Percentiles rank a stretch among this genome's conserved stretches.
Evolutionary conservation across 129 eudicot species (phyloP).

Genomic region (Apium graveolens): DNA sequence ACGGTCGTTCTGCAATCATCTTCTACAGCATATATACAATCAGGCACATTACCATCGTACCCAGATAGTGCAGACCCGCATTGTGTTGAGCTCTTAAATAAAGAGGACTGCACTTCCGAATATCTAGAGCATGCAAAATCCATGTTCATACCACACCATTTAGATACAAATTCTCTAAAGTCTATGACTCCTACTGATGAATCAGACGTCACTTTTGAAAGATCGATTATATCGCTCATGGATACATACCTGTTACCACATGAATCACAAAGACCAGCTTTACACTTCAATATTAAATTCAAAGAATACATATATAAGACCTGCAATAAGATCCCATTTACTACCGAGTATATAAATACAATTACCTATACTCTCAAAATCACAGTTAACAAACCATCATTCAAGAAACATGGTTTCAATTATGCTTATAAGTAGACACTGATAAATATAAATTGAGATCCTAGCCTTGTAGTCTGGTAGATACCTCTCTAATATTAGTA

Average conservation of each 20-base stretch:
- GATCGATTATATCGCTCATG: conserved; percentile 77
- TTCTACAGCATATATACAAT: conserved; percentile 67
- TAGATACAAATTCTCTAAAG: conserved; percentile 55
- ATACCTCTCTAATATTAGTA: neutral
- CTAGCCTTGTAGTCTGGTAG: neutral
- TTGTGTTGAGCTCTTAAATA: conserved; percentile 36
- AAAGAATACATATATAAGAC: neutral
- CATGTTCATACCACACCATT: conserved; percentile 59
- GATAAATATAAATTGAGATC: neutral
- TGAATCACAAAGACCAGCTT: neutral
- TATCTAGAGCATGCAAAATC: conserved; percentile 39
- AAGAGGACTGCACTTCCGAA: conserved; percentile 22
- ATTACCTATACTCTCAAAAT: neutral
- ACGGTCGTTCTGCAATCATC: conserved; percentile 88
- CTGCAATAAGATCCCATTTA: neutral
- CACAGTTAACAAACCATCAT: neutral
- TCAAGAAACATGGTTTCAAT: neutral
- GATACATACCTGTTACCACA: conserved; percentile 77
- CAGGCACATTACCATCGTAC: conserved; percentile 25
- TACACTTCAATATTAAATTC: neutral
- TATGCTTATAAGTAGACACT: neutral
- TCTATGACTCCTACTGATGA: conserved; percentile 53
- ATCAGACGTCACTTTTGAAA: conserved; percentile 50
- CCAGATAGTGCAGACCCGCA: conserved; percentile 82
- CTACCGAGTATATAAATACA: neutral